Evolutionary conservation across 1,284 basidiomycete genomes (phyloP).

Genomic region (Marasmius sp.): DNA sequence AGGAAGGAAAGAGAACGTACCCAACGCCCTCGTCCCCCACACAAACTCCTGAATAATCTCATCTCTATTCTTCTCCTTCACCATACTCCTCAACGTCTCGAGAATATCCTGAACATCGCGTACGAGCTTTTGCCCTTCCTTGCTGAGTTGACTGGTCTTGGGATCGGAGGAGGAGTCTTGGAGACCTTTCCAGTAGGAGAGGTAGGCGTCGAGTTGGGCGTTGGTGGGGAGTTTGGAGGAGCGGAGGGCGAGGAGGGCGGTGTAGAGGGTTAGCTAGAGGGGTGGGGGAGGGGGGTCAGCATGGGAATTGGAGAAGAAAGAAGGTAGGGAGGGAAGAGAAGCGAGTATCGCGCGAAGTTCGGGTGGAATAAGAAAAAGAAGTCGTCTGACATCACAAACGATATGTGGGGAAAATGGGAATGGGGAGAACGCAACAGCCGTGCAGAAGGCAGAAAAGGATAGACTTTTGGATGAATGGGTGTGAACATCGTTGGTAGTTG

Average conservation of each 20-base stretch:
- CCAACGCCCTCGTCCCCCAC: constrained; percentile 63
- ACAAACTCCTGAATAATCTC: constrained; percentile 89
- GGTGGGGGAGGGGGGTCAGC: not conserved
- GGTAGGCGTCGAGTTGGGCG: constrained; percentile 64
- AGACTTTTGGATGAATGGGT: no score
- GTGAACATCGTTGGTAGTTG: no score
- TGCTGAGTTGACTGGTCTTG: constrained; percentile 48
- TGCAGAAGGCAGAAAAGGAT: no score
- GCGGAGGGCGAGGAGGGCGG: constrained; percentile 77
- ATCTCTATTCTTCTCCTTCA: constrained; percentile 83
- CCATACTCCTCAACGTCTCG: constrained; percentile 66
- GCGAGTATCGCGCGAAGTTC: no score
- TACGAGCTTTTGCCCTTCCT: constrained; percentile 76
- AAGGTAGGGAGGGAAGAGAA: not conserved
- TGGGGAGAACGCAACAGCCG: no score
- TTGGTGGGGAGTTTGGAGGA: constrained; percentile 81
- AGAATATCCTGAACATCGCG: constrained; percentile 75
- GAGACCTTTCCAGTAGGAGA: constrained; percentile 51
- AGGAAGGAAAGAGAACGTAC: not conserved
- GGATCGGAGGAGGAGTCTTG: constrained; percentile 57
- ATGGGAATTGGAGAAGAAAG: not conserved
- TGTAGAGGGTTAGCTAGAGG: constrained; percentile 65
- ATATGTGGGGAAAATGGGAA: no score
- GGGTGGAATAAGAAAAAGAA: no score
- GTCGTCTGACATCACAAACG: no score